Percentiles rank a stretch among this genome's conserved stretches.
Conservation (phyloP, 805 yeast genomes). For the Pichia heedii region DNA sequence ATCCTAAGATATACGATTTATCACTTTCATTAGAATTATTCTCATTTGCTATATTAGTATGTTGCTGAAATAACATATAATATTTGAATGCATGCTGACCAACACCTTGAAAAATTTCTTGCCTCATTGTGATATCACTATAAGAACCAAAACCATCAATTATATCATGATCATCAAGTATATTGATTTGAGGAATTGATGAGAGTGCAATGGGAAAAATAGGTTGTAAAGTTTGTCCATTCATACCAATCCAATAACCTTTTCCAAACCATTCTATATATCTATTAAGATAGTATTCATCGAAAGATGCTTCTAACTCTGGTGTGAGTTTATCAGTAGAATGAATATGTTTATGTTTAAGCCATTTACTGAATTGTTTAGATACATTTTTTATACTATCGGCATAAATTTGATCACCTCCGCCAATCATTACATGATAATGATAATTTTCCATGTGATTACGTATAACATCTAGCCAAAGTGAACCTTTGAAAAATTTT, state of each 20-base stretch:
- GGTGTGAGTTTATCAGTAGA: slow-evolving; percentile 34
- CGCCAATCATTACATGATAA: slow-evolving; percentile 94
- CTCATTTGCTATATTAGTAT: slow-evolving; percentile 36
- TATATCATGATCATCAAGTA: slow-evolving; percentile 92
- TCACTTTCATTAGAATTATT: not conserved
- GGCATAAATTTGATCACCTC: slow-evolving; percentile 92
- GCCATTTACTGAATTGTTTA: slow-evolving; percentile 52
- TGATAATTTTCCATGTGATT: slow-evolving; percentile 44
- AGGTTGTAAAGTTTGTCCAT: slow-evolving; percentile 57
- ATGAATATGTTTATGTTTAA: slow-evolving; percentile 39
- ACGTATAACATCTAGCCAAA: slow-evolving; percentile 80
- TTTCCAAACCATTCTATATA: slow-evolving; percentile 85
- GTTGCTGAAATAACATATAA: slow-evolving; percentile 90
- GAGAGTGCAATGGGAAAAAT: slow-evolving; percentile 70
- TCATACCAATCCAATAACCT: slow-evolving; percentile 72
- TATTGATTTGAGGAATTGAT: slow-evolving; percentile 75
- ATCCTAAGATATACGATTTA: slow-evolving; percentile 59
- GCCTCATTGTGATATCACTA: slow-evolving; percentile 61
- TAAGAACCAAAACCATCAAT: slow-evolving; percentile 96
- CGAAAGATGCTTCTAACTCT: slow-evolving; percentile 46
- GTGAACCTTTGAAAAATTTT: slow-evolving; percentile 53
- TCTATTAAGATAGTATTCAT: slow-evolving; percentile 58
- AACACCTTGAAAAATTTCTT: slow-evolving; percentile 57
- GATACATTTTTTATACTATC: slow-evolving; percentile 66
- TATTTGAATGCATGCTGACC: slow-evolving; percentile 78